Conservation (phyloP, 305 asterid genomes). For the Fraxinus angustifolia region DNA sequence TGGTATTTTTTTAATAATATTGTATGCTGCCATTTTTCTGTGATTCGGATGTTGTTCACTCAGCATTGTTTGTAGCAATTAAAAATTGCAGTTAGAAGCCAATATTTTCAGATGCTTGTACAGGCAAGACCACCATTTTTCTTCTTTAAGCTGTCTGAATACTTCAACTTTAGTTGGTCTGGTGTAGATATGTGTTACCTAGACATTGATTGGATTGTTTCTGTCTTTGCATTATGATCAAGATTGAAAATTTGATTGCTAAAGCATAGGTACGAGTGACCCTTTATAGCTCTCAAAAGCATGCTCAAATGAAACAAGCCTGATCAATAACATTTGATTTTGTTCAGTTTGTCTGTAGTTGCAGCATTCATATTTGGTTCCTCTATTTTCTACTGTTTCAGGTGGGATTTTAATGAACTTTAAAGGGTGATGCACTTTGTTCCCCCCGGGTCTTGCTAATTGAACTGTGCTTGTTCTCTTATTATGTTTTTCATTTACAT, state of each 20-base stretch:
- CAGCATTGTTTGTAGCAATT: neutral
- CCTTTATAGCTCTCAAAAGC: conserved; percentile 14
- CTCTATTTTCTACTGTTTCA: neutral
- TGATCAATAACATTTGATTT: neutral
- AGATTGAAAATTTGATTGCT: conserved; percentile 13
- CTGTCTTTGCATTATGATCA: neutral
- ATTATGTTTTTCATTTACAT: conserved; percentile 3
- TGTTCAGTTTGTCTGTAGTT: conserved; percentile 2
- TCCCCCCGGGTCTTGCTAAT: neutral
- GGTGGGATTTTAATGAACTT: conserved; percentile 3
- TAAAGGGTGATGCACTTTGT: conserved; percentile 9
- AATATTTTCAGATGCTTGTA: conserved; percentile 2
- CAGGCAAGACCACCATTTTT: conserved; percentile 5
- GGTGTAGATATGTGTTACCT: conserved; percentile 1
- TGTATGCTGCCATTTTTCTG: conserved; percentile 8
- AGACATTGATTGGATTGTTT: neutral
- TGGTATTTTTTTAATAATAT: conserved; percentile 3
- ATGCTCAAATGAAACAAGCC: conserved; percentile 9
- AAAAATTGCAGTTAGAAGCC: neutral
- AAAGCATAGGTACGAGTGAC: neutral
- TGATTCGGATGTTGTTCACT: neutral
- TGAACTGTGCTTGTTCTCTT: conserved; percentile 13
- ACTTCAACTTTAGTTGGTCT: conserved; percentile 8
- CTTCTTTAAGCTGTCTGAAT: neutral
- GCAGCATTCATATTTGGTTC: neutral